Conservation (phyloP, 345 rosid genomes). For the Bruguiera parviflora region DNA sequence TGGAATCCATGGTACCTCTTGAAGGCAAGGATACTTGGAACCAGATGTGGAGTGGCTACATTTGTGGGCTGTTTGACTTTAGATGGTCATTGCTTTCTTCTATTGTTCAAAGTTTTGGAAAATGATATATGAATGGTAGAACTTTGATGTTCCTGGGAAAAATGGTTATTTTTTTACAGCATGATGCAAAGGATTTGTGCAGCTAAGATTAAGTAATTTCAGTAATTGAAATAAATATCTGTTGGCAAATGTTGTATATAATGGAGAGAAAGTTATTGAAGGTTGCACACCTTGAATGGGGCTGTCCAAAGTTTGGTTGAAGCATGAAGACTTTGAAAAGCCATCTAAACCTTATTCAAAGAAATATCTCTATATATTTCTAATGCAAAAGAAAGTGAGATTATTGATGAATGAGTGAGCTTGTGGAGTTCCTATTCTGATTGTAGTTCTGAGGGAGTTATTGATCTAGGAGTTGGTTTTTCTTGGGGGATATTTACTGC, state of each 20-base stretch:
- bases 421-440: background rate
- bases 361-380: background rate
- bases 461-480: background rate
- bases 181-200: background rate
- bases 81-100: background rate
- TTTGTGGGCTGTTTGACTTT: background rate
- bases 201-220: slow-evolving; percentile 1
- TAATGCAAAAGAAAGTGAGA: background rate
- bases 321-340: background rate
- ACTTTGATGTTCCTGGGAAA: background rate
- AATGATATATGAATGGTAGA: background rate
- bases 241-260: background rate
- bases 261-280: background rate
- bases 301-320: background rate
- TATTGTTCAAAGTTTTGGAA: background rate
- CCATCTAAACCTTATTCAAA: background rate
- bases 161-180: background rate
- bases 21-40: background rate
- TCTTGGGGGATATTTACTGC: background rate
- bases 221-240: background rate
- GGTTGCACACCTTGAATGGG: background rate
- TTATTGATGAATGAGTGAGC: background rate
- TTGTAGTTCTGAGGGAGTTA: background rate
- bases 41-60: background rate
- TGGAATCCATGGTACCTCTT: background rate